A percentile compares a stretch with the other conserved stretches of the same genome.
phyloP scores from a whole-genome alignment of 805 yeast species.

The Wickerhamiella sorbophila region DNA sequence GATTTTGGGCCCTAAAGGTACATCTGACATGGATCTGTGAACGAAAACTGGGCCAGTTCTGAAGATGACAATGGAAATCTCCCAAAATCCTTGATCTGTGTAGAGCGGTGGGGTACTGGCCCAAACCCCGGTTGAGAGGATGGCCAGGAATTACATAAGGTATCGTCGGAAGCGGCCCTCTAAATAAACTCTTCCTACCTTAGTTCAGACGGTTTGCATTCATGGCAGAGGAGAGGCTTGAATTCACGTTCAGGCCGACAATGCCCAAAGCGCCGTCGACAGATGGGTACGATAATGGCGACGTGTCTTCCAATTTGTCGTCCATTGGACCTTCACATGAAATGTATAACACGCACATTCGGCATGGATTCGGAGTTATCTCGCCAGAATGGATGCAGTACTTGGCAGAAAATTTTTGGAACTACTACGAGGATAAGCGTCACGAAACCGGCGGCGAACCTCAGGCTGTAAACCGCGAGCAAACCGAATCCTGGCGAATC shows the following conservation, averaged over 20 bases:
- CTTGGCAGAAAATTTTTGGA: conserved; percentile 42
- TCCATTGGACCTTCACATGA: no score
- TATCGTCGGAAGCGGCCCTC: no score
- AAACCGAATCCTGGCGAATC: conserved; percentile 71
- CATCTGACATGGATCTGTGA: conserved; percentile 3
- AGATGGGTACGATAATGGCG: background rate
- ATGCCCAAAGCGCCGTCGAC: conserved; percentile 1
- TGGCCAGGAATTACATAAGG: no score
- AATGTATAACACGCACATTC: conserved; percentile 26
- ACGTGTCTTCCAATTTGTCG: no score
- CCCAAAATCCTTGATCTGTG: no score
- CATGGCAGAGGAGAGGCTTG: conserved; percentile 3
- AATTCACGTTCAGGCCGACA: background rate
- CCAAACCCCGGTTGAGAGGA: no score
- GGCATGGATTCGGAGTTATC: conserved; percentile 40
- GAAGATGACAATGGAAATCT: no score
- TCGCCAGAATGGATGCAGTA: conserved; percentile 17
- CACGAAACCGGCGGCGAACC: conserved; percentile 87
- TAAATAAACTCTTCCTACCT: no score
- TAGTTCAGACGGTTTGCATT: no score
- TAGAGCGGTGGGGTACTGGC: no score
- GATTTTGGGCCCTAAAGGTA: conserved; percentile 15
- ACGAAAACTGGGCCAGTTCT: no score
- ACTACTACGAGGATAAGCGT: conserved; percentile 82
- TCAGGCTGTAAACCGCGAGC: background rate